phyloP scores from a whole-genome alignment of 2,329 filamentous ascomycete species.

The Pestalotiopsis sp. region DNA sequence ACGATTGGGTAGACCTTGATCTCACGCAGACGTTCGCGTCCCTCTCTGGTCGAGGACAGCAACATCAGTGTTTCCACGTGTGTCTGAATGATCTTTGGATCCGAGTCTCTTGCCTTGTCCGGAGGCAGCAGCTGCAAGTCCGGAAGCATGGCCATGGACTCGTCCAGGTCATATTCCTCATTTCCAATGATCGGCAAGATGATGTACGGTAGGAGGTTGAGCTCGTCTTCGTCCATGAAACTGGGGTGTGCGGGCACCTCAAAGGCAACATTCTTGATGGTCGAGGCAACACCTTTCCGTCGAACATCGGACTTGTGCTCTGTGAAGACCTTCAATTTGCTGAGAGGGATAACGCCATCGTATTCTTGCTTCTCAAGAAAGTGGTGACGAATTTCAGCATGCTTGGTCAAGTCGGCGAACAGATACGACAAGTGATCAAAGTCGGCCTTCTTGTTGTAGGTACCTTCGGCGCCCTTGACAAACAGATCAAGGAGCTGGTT shows the following conservation, averaged over 20 bases:
- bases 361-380: conserved; percentile 76
- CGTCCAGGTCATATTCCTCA: conserved; percentile 87
- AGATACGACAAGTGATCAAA: conserved; percentile 94
- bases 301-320: conserved; percentile 84
- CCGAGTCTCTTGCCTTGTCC: conserved; percentile 83
- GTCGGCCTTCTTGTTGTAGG: conserved; percentile 82
- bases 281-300: conserved; percentile 91
- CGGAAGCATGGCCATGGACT: conserved; percentile 82
- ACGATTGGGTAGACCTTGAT: conserved; percentile 89
- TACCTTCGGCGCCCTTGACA: conserved; percentile 83
- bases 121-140: conserved; percentile 88
- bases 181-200: conserved; percentile 84
- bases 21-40: conserved; percentile 72
- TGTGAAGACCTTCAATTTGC: conserved; percentile 93
- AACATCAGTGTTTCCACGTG: conserved; percentile 89
- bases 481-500: conserved; percentile 96
- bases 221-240: conserved; percentile 71
- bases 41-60: conserved; percentile 76
- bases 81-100: conserved; percentile 76
- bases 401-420: conserved; percentile 89
- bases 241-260: conserved; percentile 72
- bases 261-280: conserved; percentile 93
- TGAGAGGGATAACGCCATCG: conserved; percentile 83
- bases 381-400: conserved; percentile 73
- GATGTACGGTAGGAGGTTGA: conserved; percentile 86